Percentiles rank a stretch among this genome's conserved stretches.
Evolutionary conservation across 495 filamentous ascomycete genomes (phyloP).

Genomic region (Cladorrhinum samala): DNA sequence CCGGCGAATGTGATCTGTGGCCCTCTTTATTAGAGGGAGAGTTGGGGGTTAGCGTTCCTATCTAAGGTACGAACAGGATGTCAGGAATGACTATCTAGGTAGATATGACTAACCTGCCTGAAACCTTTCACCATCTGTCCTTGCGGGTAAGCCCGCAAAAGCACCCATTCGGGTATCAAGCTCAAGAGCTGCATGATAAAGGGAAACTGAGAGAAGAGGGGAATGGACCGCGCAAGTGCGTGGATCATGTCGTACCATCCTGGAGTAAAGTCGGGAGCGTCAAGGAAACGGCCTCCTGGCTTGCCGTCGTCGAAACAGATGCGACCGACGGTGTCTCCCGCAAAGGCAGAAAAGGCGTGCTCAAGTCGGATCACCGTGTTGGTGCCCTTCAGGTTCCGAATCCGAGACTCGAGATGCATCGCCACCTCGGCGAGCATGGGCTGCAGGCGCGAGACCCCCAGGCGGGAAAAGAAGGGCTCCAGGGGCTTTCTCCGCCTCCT

Average conservation of each 20-base stretch:
- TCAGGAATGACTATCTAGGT: too few species aligned
- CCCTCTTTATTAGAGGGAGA: conserved; percentile 2
- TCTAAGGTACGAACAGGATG: too few species aligned
- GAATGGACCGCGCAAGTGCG: conserved; percentile 7
- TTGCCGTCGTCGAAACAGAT: conserved; percentile 6
- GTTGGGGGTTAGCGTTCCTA: too few species aligned
- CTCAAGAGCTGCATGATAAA: conserved; percentile 11
- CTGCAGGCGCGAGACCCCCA: conserved; percentile 11
- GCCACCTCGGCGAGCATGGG: conserved; percentile 7
- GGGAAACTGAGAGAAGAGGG: conserved; percentile 18
- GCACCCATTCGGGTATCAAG: neutral
- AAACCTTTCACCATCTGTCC: conserved; percentile 14
- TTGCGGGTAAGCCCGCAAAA: conserved; percentile 15
- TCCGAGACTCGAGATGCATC: neutral
- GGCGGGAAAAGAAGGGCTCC: conserved; percentile 17
- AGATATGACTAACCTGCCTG: too few species aligned
- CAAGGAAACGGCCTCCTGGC: conserved; percentile 6
- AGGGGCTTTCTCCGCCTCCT: conserved; percentile 12
- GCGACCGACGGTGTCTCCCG: conserved; percentile 3
- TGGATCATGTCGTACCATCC: conserved; percentile 16
- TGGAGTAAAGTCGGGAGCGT: conserved; percentile 5
- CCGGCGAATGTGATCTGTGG: conserved; percentile 6
- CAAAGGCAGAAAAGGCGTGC: conserved; percentile 22
- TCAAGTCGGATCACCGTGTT: conserved; percentile 20
- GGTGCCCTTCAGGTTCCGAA: conserved; percentile 4